A percentile compares a stretch with the other conserved stretches of the same genome.
phyloP scores from a whole-genome alignment of 2,329 filamentous ascomycete genomes.

The Ambrosiella xylebori region DNA sequence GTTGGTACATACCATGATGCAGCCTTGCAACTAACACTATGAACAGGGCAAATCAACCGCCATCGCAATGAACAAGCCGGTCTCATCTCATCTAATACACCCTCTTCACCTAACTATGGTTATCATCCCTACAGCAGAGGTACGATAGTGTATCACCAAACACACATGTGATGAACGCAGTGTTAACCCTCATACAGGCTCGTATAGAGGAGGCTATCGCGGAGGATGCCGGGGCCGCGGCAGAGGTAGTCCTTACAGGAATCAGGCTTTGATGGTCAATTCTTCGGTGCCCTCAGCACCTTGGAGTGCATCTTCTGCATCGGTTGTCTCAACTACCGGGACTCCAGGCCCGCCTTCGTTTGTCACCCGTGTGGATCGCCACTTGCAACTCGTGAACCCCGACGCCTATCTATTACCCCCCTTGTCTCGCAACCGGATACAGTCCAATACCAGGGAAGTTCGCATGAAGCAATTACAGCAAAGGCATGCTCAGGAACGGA shows the following conservation, averaged over 20 bases:
- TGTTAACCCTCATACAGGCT: not conserved
- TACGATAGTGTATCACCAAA: constrained; percentile 18
- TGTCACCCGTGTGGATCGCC: constrained; percentile 57
- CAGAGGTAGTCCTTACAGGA: constrained; percentile 12
- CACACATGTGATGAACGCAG: not conserved
- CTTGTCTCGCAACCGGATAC: constrained; percentile 15
- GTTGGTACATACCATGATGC: not conserved
- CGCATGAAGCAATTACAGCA: not conserved
- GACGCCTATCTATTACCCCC: constrained; percentile 31
- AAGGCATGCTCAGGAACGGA: constrained; percentile 3
- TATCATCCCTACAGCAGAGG: constrained; percentile 22
- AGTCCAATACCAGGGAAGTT: not conserved
- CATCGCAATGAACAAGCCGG: constrained; percentile 49
- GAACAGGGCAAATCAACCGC: constrained; percentile 58
- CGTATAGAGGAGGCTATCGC: constrained; percentile 16
- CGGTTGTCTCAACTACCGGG: constrained; percentile 17
- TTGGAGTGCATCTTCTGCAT: constrained; percentile 13
- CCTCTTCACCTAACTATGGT: constrained; percentile 2
- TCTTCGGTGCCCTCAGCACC: constrained; percentile 17
- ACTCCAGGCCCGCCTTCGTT: constrained; percentile 25
- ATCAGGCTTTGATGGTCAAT: constrained; percentile 14
- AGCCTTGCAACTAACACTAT: not conserved
- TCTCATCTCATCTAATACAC: not conserved
- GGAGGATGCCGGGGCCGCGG: constrained; percentile 20
- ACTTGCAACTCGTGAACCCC: constrained; percentile 69